A percentile compares a stretch with the other conserved stretches of the same genome.
Evolutionary conservation across 176 grass and related monocot genomes (phyloP).

Genomic region (Oryza nivara): DNA sequence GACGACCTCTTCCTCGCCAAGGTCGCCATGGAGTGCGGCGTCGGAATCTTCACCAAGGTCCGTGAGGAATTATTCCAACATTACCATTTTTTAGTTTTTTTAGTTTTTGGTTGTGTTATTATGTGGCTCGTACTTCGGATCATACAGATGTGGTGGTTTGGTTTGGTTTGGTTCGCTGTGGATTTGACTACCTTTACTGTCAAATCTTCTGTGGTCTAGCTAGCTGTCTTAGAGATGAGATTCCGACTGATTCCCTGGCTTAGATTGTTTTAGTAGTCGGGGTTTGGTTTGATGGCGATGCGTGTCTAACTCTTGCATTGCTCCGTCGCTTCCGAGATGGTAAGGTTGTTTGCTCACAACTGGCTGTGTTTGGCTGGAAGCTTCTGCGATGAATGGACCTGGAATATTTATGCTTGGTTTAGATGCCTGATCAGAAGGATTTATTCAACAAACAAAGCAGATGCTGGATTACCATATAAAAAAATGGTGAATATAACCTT

Average conservation of each 20-base stretch:
- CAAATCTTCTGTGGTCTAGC: constrained; percentile 22
- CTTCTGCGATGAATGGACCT: constrained; percentile 8
- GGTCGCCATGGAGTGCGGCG: constrained; percentile 90
- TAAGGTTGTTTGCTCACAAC: neutral
- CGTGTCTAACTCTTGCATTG: neutral
- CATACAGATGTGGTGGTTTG: constrained; percentile 32
- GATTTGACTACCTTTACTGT: constrained; percentile 15
- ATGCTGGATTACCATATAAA: neutral
- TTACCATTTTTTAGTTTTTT: neutral
- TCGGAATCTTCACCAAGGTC: constrained; percentile 97
- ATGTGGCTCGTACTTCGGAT: constrained; percentile 36
- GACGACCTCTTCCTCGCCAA: constrained; percentile 98
- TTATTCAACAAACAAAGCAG: neutral
- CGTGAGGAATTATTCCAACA: neutral
- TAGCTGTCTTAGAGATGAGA: constrained; percentile 5
- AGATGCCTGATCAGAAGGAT: neutral
- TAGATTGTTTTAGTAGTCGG: constrained; percentile 15
- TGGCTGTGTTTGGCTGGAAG: constrained; percentile 6
- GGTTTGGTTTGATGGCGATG: constrained; percentile 39
- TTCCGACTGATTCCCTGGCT: constrained; percentile 17
- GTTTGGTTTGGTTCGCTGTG: constrained; percentile 30
- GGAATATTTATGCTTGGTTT: constrained; percentile 10
- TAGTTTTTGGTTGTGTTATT: neutral
- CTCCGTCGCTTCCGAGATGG: constrained; percentile 8
- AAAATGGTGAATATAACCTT: neutral